These are phyloP conservation scores for Dacryopinax primogenitus DNA, from an alignment of 768 basidiomycete genomes.

Conservation along the genomic window DNA sequence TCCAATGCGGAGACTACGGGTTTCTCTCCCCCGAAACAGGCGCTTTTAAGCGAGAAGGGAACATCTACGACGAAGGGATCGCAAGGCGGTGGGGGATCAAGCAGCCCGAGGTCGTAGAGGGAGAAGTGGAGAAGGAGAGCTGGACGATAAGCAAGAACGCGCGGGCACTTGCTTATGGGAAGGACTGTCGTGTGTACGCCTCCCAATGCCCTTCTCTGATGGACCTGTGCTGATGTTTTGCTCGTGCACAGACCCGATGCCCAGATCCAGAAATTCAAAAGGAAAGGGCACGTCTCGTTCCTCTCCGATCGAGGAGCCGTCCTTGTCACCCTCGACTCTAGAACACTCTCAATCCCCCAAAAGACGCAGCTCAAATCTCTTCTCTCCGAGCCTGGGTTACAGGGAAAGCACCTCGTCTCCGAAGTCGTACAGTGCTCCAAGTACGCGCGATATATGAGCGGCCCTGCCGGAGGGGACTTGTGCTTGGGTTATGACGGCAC, in stretches of 20 bases:
- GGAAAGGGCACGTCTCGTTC: not conserved
- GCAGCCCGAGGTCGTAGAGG: not conserved
- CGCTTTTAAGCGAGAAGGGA: not conserved
- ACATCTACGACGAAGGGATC: not conserved
- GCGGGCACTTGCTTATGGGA: not conserved
- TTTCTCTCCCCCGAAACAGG: not conserved
- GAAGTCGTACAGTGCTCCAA: not conserved
- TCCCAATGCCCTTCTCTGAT: not conserved
- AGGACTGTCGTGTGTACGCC: not conserved
- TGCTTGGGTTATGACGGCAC: not conserved
- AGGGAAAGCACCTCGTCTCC: not conserved
- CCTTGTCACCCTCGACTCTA: not conserved
- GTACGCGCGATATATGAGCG: not conserved
- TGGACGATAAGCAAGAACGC: slow-evolving; percentile 9
- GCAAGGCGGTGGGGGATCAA: not conserved
- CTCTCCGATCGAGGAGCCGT: not conserved
- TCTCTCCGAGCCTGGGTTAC: not conserved
- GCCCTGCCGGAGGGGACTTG: not conserved
- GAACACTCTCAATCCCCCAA: not conserved
- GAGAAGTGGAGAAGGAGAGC: not conserved
- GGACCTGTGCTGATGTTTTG: not conserved
- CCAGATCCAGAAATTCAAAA: not conserved
- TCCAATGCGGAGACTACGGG: not conserved
- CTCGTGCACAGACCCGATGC: not conserved
- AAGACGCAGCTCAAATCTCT: not conserved